A percentile compares a stretch with the other conserved stretches of the same genome.
Conservation (phyloP, 2,329 filamentous ascomycete genomes). For the Lecanosticta acicola region DNA sequence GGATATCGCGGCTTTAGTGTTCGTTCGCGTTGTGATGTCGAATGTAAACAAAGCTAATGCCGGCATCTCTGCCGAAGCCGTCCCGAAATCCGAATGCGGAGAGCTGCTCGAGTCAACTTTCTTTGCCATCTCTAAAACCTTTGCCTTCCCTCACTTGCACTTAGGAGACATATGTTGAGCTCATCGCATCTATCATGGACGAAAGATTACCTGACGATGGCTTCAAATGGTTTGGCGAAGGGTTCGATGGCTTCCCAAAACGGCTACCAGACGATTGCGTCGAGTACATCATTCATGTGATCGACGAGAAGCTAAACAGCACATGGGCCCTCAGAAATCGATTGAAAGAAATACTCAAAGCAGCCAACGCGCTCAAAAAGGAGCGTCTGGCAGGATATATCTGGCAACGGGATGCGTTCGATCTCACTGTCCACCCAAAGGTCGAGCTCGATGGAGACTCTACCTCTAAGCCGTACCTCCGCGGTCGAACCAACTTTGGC, state of each 20-base stretch:
- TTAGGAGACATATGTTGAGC: no score
- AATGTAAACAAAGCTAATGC: constrained; percentile 8
- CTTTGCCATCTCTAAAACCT: no score
- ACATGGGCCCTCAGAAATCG: constrained; percentile 53
- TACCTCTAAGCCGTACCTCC: constrained; percentile 39
- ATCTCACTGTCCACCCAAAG: constrained; percentile 56
- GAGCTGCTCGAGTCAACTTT: background rate
- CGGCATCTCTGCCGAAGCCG: background rate
- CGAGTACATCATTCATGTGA: constrained; percentile 73
- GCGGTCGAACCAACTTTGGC: constrained; percentile 77
- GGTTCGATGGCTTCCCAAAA: constrained; percentile 60
- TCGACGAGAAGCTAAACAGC: constrained; percentile 50
- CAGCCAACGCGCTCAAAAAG: constrained; percentile 58
- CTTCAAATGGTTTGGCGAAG: constrained; percentile 61
- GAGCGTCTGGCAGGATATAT: constrained; percentile 76
- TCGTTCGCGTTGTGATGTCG: constrained; percentile 3
- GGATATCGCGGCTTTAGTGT: background rate
- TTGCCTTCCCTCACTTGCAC: no score
- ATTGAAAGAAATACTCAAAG: constrained; percentile 67
- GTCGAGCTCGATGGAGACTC: constrained; percentile 12
- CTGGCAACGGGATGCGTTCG: constrained; percentile 84
- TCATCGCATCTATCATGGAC: constrained; percentile 13
- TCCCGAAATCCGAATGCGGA: background rate
- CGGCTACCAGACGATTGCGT: constrained; percentile 75
- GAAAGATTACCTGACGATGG: constrained; percentile 45